phyloP scores from a whole-genome alignment of 257 asterid species.

The Avicennia marina region DNA sequence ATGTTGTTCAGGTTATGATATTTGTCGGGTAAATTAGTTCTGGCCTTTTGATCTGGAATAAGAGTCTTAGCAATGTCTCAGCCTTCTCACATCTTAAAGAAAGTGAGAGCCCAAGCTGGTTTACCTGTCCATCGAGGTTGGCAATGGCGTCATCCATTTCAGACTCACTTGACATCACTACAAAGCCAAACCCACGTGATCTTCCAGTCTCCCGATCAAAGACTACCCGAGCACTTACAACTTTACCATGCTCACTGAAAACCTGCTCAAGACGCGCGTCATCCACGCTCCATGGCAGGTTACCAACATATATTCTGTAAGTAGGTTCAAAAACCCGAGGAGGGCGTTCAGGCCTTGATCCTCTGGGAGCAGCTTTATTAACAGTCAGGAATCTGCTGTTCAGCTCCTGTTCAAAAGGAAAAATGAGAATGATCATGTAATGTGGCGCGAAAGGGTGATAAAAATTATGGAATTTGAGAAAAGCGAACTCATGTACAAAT shows the following conservation, averaged over 20 bases:
- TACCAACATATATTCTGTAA: conserved; percentile 72
- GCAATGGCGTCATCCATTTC: conserved; percentile 84
- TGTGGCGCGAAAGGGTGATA: not conserved
- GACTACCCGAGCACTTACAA: conserved; percentile 66
- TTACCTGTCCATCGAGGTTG: conserved; percentile 87
- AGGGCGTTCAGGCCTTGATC: conserved; percentile 63
- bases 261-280: conserved; percentile 62
- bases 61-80: too few species aligned
- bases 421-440: too few species aligned
- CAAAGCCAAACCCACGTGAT: conserved; percentile 94
- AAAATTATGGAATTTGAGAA: not conserved
- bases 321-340: conserved; percentile 47
- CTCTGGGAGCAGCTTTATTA: conserved; percentile 76
- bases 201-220: conserved; percentile 67
- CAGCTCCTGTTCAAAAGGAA: conserved; percentile 79
- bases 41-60: too few species aligned
- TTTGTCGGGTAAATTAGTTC: too few species aligned
- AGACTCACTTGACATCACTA: conserved; percentile 65
- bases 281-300: conserved; percentile 79
- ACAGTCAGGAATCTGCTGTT: conserved; percentile 70
- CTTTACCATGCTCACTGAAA: conserved; percentile 84
- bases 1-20: too few species aligned
- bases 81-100: too few species aligned
- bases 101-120: too few species aligned
- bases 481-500: too few species aligned